Percentiles rank a stretch among this genome's conserved stretches.
Conservation (phyloP, 2,329 filamentous ascomycete species). For the Talaromyces islandicus region DNA sequence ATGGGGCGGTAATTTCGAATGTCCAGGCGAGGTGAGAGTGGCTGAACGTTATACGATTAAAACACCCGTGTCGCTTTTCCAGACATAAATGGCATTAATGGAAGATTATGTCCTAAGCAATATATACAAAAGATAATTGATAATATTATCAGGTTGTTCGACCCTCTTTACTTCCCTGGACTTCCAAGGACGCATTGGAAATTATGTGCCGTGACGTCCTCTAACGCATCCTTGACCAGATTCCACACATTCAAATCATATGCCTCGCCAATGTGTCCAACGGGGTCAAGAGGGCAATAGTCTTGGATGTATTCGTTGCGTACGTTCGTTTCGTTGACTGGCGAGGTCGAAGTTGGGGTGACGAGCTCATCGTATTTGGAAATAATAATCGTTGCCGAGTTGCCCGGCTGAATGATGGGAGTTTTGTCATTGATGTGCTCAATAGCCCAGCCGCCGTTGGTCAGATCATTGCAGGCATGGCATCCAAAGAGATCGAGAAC, state of each 20-base stretch:
- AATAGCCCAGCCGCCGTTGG: slow-evolving; percentile 22
- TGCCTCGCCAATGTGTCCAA: slow-evolving; percentile 33
- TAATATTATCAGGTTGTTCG: neutral
- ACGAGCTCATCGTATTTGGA: slow-evolving; percentile 30
- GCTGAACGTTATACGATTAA: neutral
- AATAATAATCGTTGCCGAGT: slow-evolving; percentile 28
- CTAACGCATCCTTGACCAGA: slow-evolving; percentile 31
- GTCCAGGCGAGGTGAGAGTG: neutral
- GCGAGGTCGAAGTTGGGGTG: slow-evolving; percentile 25
- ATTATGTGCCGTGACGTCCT: slow-evolving; percentile 13
- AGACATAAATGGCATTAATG: neutral
- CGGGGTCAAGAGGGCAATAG: slow-evolving; percentile 25
- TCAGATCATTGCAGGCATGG: slow-evolving; percentile 28
- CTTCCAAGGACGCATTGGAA: slow-evolving; percentile 9
- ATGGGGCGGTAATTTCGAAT: no score
- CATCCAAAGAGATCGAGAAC: slow-evolving; percentile 25
- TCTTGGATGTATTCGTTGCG: slow-evolving; percentile 28
- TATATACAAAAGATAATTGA: neutral
- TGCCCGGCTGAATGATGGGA: slow-evolving; percentile 29
- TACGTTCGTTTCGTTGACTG: slow-evolving; percentile 27
- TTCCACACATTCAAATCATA: slow-evolving; percentile 36
- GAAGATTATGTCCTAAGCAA: neutral
- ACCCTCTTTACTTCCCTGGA: slow-evolving; percentile 5
- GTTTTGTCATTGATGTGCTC: slow-evolving; percentile 25
- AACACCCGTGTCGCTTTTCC: neutral